Conservation (phyloP, 192 early-diverging fungal species). For the Gonapodya prolifera region DNA sequence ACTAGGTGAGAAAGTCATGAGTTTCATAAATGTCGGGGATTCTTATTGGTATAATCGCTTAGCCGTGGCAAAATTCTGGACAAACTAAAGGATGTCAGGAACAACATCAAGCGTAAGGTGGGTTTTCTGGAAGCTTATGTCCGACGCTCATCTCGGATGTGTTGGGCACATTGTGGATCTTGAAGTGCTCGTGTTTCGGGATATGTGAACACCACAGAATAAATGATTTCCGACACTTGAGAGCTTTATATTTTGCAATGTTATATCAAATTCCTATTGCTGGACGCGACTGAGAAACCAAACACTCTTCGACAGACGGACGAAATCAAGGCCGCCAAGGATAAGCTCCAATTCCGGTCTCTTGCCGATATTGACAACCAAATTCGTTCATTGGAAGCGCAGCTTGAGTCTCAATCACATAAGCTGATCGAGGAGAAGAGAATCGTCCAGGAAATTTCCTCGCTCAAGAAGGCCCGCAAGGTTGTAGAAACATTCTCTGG, state of each 20-base stretch:
- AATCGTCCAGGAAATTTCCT: neutral
- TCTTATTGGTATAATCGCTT: neutral
- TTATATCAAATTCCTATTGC: too few relatives aligned
- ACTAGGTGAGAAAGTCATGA: neutral
- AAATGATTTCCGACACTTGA: too few relatives aligned
- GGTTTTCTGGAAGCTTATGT: neutral
- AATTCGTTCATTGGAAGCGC: neutral
- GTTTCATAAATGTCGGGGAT: neutral
- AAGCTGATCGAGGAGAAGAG: conserved; percentile 3
- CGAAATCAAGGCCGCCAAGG: neutral
- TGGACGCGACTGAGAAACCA: too few relatives aligned
- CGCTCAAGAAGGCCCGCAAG: conserved; percentile 2
- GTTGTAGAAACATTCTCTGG: neutral
- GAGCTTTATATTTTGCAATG: too few relatives aligned
- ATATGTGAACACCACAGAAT: too few relatives aligned
- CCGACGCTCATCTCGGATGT: too few relatives aligned
- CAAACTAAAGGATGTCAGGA: conserved; percentile 1
- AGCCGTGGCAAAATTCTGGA: neutral
- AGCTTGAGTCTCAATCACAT: neutral
- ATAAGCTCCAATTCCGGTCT: neutral
- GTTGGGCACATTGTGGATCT: neutral
- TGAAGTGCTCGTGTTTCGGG: too few relatives aligned
- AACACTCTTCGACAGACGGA: conserved; percentile 1
- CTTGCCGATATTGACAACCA: neutral
- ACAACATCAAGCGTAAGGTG: conserved; percentile 4